Evolutionary conservation across 164 flowering plant genomes (phyloP), one percentile per base, ranked within the genome.

Genomic region (Sedum album): DNA sequence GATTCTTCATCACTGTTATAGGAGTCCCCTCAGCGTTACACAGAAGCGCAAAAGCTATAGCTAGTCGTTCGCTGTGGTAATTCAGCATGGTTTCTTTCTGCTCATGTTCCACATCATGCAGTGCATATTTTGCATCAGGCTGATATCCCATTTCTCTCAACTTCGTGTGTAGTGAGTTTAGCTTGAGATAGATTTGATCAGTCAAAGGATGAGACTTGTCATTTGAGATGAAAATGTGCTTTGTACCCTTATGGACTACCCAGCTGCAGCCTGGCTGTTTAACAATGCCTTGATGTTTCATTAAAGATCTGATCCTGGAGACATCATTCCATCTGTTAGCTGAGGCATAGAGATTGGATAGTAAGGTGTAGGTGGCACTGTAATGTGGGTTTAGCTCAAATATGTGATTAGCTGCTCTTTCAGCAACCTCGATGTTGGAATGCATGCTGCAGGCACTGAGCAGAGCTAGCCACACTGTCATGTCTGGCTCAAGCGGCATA

Each of bases 331-430:
- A 89, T 74, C 78, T 76, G 36, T 78, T 72, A 67, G 74, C 68
- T 30, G 82, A 81, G 69, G 92, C 90, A 68, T 89, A 87, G 31
- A 87, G 9, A 41, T 89, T 89, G 1, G 90, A 89, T 60, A 87
- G 49, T 25, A 87, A 60, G 38, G 81, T 81, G 74, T 83, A 84
- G 55, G 84, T 86, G 33, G 85, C 82, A 72, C 83, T 80, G 57
- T 80, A 73, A 51, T 74, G 66, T 23, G 91, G 85, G 7, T 85
- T 87, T 14, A 85, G 31, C 23, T 75, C 73, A 25, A 85, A 48
- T 66, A 85, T 38, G 48, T 2, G 7, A 25, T 79, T 68, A 35
- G 88, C 82, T 6, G 83, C 88, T 76, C 85, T 83, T 74, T 83
- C 84, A 26, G 86, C 91, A 11, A 84, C 65, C 31, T 83, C 83